Base-by-base conservation (phyloP, 164 flowering plant genomes). In the Chloranthus sessilifolius region DNA sequence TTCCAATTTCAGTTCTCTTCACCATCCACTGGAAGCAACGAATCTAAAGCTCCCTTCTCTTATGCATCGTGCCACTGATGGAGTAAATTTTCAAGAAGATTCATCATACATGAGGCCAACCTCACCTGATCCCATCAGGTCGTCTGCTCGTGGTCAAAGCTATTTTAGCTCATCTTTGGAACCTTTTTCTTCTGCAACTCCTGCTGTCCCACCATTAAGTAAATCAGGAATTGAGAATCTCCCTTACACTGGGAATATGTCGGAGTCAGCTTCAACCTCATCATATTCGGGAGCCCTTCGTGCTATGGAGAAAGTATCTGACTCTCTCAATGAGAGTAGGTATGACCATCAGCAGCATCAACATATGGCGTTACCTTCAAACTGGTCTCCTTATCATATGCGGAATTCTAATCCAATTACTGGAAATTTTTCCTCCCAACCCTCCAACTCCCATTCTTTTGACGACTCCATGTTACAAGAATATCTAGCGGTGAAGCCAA, bases 1-100 rank as follows among this genome's bases (percentile, higher is more conserved):
- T 72, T 56, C 83, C 22, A 69, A 62, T 68, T 51, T 67, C 48
- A 77, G 76, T 20, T 28, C 83, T 49, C 50, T 47, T 30, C 66
- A 63, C 45, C 70, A 69, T 50, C 58, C 66, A 35, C 69, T 59
- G 17, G 80, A 73, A 34, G 67, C 43, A 17, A 66, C 57, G 40
- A 81, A 74, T 36, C n/a, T 69, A 31, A 47, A 54, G 56, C 58
- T 59, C 33, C 34, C 69, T 47, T 26, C 78, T 40, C 36, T 47
- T 38, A 7, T 23, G 23, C 21, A 2, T 22, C 30, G 16, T 20
- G 31, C n/a, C 15, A 40, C 15, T 9, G 55, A 52, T 52, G 45
- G 24, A 9, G 43, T 26, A 52, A 8, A 26, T 17, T 71, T 57
- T 43, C 67, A 58, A 25, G 72, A 67, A 15, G 73, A 79, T 58